phyloP scores from a whole-genome alignment of 129 eudicot species.

The Lactuca sativa region DNA sequence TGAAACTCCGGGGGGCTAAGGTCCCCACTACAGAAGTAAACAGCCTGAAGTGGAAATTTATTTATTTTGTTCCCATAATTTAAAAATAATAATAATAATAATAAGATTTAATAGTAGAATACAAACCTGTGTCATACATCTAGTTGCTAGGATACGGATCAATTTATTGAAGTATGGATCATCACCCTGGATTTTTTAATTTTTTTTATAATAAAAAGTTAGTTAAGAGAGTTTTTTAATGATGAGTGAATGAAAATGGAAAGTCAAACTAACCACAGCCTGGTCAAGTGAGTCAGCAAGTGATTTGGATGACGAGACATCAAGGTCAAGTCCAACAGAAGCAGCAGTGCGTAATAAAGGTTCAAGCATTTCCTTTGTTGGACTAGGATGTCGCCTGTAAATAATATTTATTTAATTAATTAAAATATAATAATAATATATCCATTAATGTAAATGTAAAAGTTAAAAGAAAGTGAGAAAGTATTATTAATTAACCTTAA shows the following conservation, averaged over 20 bases:
- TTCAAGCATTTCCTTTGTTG: conserved; percentile 97
- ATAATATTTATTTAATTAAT: conserved; percentile 1
- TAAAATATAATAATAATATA: background rate
- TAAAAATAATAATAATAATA: background rate
- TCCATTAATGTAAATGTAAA: background rate
- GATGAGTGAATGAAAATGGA: background rate
- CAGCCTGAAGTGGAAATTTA: conserved; percentile 58
- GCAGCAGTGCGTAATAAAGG: conserved; percentile 92
- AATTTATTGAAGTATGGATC: conserved; percentile 95
- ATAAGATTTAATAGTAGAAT: background rate
- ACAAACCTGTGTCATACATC: conserved; percentile 98
- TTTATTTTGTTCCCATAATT: background rate
- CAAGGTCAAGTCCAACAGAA: conserved; percentile 81
- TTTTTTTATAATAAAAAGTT: conserved; percentile 8
- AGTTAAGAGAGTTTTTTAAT: background rate
- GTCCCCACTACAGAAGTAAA: conserved; percentile 97
- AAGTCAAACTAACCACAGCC: conserved; percentile 66
- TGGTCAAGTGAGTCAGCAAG: conserved; percentile 97
- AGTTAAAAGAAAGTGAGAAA: background rate
- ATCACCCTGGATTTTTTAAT: conserved; percentile 54
- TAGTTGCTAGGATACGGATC: conserved; percentile 91
- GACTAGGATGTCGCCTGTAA: conserved; percentile 95
- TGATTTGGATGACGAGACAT: conserved; percentile 91
- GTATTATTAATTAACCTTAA: conserved; percentile 48
- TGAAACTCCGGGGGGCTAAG: conserved; percentile 86